phyloP scores from a whole-genome alignment of 768 basidiomycete species.

The Russula sp. region DNA sequence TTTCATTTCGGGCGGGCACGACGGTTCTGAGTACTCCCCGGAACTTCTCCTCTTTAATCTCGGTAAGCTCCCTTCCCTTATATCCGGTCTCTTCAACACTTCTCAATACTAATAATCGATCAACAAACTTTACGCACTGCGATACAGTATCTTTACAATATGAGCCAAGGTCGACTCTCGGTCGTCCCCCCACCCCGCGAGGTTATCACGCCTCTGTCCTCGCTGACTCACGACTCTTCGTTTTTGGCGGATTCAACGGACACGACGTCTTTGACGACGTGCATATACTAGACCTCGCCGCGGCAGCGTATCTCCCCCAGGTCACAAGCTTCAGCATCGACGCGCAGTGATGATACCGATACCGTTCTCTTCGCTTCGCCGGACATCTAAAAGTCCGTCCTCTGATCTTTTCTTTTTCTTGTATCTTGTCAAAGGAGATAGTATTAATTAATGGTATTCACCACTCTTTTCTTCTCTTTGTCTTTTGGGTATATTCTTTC shows the following conservation, averaged over 20 bases:
- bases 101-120: not conserved
- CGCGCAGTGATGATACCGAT: constrained; percentile 29
- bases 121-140: not conserved
- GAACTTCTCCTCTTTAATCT: constrained; percentile 86
- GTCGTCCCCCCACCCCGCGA: constrained; percentile 66
- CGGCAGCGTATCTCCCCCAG: constrained; percentile 85
- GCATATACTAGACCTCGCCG: constrained; percentile 79
- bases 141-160: constrained; percentile 75
- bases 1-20: constrained; percentile 87
- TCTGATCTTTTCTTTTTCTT: not conserved
- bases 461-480: too few species aligned
- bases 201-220: constrained; percentile 84
- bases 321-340: constrained; percentile 57
- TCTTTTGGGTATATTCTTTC: not conserved
- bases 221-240: constrained; percentile 79
- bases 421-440: not conserved
- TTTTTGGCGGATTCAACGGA: constrained; percentile 89
- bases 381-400: not conserved
- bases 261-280: constrained; percentile 82
- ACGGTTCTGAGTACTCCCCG: constrained; percentile 67
- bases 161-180: constrained; percentile 66
- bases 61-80: constrained; percentile 48
- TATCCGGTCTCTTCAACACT: not conserved
- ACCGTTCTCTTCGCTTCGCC: not conserved
- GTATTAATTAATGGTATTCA: not conserved